Evolutionary conservation across 371 early-diverging fungal species (phyloP).

Genomic region (Blakeslea trispora): DNA sequence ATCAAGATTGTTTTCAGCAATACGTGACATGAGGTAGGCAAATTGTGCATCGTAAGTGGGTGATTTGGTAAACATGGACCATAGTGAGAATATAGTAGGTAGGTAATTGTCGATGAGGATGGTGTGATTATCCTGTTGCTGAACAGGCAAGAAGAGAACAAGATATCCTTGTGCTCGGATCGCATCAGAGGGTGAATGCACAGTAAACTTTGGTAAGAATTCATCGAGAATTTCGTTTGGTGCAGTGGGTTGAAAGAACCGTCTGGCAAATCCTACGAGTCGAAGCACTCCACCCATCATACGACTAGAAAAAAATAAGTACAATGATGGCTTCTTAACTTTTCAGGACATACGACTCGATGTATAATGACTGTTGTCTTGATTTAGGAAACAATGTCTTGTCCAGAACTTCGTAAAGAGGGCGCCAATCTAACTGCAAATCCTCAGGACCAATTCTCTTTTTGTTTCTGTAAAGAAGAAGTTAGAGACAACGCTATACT

Average conservation of each 20-base stretch:
- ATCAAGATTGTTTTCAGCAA: slow-evolving; percentile 64
- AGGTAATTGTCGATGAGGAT: slow-evolving; percentile 65
- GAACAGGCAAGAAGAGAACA: slow-evolving; percentile 62
- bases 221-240: slow-evolving; percentile 73
- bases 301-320: slow-evolving; percentile 14
- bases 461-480: slow-evolving; percentile 35
- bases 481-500: background rate
- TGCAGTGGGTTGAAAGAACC: slow-evolving; percentile 68
- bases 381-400: slow-evolving; percentile 60
- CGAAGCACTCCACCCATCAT: slow-evolving; percentile 35
- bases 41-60: slow-evolving; percentile 65
- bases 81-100: slow-evolving; percentile 78
- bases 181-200: slow-evolving; percentile 55
- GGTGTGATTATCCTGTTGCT: slow-evolving; percentile 27
- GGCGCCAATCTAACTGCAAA: slow-evolving; percentile 71
- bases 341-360: slow-evolving; percentile 50
- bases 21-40: slow-evolving; percentile 65
- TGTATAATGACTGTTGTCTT: slow-evolving; percentile 61
- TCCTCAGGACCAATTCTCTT: slow-evolving; percentile 56
- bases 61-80: slow-evolving; percentile 69
- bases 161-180: slow-evolving; percentile 62
- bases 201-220: slow-evolving; percentile 66
- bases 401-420: slow-evolving; percentile 66
- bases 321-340: slow-evolving; percentile 1
- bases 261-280: slow-evolving; percentile 42